Conservation (phyloP, 129 eudicot genomes). For the Pseudognaphalium luteoalbum region DNA sequence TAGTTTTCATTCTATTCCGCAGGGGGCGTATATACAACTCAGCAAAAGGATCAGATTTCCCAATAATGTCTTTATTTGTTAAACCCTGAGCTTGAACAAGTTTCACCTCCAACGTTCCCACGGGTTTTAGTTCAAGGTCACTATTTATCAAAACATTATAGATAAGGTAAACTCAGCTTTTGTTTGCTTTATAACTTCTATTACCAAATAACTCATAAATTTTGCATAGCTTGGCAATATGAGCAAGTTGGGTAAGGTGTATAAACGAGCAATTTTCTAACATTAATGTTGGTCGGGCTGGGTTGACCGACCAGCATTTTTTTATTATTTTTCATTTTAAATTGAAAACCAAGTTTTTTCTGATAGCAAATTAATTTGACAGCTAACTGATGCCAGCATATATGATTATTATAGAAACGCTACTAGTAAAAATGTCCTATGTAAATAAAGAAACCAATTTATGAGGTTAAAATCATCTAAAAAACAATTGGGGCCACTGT, state of each 20-base stretch:
- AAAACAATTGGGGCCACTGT: too few species aligned
- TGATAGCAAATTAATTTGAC: background rate
- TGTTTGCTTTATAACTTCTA: background rate
- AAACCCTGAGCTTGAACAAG: conserved; percentile 91
- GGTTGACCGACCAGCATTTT: conserved; percentile 2
- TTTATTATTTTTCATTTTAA: background rate
- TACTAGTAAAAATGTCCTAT: background rate
- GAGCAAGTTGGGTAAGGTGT: background rate
- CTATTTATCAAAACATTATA: conserved; percentile 36
- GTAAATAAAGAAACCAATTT: background rate
- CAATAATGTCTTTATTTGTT: conserved; percentile 86
- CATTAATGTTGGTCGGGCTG: background rate
- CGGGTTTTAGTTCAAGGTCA: conserved; percentile 92
- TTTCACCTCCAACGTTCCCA: conserved; percentile 87
- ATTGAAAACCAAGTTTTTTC: background rate
- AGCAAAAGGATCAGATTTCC: conserved; percentile 95
- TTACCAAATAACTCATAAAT: background rate
- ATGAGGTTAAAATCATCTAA: background rate
- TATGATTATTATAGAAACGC: background rate
- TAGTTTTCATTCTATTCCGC: conserved; percentile 66
- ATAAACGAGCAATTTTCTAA: background rate
- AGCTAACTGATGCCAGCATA: background rate
- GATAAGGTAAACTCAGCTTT: background rate
- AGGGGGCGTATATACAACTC: conserved; percentile 72
- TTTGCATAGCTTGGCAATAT: background rate